A percentile compares a stretch with the other conserved stretches of the same genome.
These are phyloP conservation scores for Coemansia asiatica DNA, from an alignment of 192 early-diverging fungal species.

Conservation along the genomic window DNA sequence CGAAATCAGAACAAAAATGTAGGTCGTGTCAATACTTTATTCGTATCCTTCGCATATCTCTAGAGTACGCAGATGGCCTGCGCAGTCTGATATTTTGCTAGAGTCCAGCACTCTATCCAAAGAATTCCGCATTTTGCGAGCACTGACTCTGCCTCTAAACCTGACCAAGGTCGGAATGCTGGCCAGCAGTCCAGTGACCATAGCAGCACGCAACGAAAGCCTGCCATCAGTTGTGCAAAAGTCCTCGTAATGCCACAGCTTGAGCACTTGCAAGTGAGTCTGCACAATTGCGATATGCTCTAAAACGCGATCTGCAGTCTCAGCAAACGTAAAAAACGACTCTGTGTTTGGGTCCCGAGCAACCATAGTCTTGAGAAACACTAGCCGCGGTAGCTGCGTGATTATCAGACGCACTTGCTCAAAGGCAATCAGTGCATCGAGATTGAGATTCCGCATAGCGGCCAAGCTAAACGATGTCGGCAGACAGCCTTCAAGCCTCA, in stretches of 20 bases:
- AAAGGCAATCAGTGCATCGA: conserved; percentile 20
- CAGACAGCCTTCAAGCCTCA: conserved; percentile 19
- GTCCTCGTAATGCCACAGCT: conserved; percentile 28
- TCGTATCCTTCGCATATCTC: conserved; percentile 26
- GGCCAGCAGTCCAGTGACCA: conserved; percentile 16
- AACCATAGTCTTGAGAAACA: conserved; percentile 21
- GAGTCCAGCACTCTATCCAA: conserved; percentile 9
- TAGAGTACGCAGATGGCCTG: conserved; percentile 18
- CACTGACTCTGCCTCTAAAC: conserved; percentile 13
- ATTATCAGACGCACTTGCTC: conserved; percentile 18
- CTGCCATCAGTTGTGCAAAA: conserved; percentile 15
- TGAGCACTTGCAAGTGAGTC: conserved; percentile 24
- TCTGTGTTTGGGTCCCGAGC: conserved; percentile 15
- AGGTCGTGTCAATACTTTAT: not conserved
- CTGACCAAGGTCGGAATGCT: conserved; percentile 24
- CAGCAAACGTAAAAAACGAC: conserved; percentile 4
- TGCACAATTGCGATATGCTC: conserved; percentile 1
- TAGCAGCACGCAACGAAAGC: conserved; percentile 15
- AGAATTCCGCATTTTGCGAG: conserved; percentile 10
- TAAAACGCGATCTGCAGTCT: conserved; percentile 4
- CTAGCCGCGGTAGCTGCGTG: conserved; percentile 23
- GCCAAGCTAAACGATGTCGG: conserved; percentile 12
- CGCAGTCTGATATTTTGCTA: not conserved
- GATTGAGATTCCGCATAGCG: conserved; percentile 18
- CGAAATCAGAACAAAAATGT: not conserved